Conservation (phyloP, 805 yeast genomes). For the Myxozyma monticola region DNA sequence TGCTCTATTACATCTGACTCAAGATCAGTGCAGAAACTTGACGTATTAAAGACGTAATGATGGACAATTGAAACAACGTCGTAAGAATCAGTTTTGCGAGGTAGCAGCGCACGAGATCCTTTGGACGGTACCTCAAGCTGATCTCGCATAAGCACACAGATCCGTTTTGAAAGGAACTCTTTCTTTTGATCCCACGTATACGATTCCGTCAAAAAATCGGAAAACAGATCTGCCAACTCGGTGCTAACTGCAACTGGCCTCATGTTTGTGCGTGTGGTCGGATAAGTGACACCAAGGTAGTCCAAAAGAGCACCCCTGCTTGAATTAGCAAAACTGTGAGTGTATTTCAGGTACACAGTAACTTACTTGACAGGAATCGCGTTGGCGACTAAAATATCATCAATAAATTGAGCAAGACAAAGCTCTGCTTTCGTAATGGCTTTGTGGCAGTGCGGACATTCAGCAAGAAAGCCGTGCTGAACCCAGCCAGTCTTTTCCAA, state of each 20-base stretch:
- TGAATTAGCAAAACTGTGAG: not conserved
- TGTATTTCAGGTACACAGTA: not conserved
- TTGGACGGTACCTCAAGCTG: not conserved
- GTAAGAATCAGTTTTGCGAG: not conserved
- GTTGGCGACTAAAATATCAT: not conserved
- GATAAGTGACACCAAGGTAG: not conserved
- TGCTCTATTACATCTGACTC: conserved; percentile 30
- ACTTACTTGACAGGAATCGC: conserved; percentile 14
- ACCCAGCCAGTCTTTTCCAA: conserved; percentile 12
- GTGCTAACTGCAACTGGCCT: not conserved
- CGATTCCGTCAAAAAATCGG: not conserved
- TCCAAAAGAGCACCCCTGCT: conserved; percentile 10
- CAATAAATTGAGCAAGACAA: conserved; percentile 6
- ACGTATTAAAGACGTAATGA: conserved; percentile 26
- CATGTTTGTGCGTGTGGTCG: not conserved
- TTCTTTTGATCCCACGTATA: not conserved
- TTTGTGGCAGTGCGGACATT: conserved; percentile 6
- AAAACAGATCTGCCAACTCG: not conserved
- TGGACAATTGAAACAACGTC: conserved; percentile 16
- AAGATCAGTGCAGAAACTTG: conserved; percentile 24
- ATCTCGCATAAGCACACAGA: not conserved
- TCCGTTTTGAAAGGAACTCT: not conserved
- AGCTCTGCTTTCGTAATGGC: conserved; percentile 1
- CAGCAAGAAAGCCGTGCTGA: conserved; percentile 3
- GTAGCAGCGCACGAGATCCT: not conserved